A percentile compares a stretch with the other conserved stretches of the same genome.
Conservation (phyloP, 2,329 filamentous ascomycete species). For the Diaporthe nobilis region DNA sequence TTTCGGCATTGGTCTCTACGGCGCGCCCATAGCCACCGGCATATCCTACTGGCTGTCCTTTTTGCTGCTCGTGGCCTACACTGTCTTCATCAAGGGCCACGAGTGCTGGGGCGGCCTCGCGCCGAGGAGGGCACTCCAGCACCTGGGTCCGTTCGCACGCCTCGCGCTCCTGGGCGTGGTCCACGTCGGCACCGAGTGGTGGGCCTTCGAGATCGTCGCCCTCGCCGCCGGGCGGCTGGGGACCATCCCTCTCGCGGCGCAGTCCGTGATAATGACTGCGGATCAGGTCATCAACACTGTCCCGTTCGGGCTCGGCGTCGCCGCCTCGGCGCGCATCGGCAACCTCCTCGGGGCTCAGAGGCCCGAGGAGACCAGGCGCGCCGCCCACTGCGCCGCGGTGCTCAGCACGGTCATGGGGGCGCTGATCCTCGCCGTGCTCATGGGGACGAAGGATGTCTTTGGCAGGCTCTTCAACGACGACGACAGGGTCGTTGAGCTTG, state of each 20-base stretch:
- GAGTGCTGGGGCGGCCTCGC: conserved; percentile 85
- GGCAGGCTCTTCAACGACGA: conserved; percentile 88
- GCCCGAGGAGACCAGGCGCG: conserved; percentile 74
- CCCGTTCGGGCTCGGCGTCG: conserved; percentile 88
- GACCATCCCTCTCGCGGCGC: conserved; percentile 83
- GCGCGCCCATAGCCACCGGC: conserved; percentile 85
- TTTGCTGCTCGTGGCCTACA: conserved; percentile 79
- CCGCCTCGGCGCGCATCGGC: conserved; percentile 82
- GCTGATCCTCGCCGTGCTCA: conserved; percentile 76
- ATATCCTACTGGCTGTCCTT: conserved; percentile 92
- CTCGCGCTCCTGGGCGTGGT: conserved; percentile 83
- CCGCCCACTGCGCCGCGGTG: conserved; percentile 82
- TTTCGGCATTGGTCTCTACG: conserved; percentile 79
- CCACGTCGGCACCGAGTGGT: conserved; percentile 93
- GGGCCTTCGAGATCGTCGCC: conserved; percentile 93
- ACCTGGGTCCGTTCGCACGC: conserved; percentile 78
- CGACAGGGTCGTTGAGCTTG: conserved; percentile 77
- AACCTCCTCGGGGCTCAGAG: conserved; percentile 82
- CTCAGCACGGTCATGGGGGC: conserved; percentile 79
- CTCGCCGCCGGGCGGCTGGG: conserved; percentile 85
- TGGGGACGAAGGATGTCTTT: conserved; percentile 80
- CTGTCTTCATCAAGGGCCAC: conserved; percentile 77
- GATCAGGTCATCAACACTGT: conserved; percentile 90
- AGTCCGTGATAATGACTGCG: conserved; percentile 91
- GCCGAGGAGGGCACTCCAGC: conserved; percentile 73